Evolutionary conservation across 2,329 filamentous ascomycete genomes (phyloP).

Genomic region (Verticillium albo-atrum): DNA sequence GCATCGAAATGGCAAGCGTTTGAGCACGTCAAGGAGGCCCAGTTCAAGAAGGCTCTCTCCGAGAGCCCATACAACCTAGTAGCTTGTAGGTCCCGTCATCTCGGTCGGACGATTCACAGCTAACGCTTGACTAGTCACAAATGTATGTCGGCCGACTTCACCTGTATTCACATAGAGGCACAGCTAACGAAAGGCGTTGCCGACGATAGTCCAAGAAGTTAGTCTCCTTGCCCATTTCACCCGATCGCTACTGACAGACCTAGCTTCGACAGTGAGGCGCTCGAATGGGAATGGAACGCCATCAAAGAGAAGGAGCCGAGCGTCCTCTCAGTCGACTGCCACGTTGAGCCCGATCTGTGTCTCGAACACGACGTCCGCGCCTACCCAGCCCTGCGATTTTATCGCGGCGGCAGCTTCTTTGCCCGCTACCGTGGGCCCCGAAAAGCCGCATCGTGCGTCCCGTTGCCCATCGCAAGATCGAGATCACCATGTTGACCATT

Average conservation of each 20-base stretch:
- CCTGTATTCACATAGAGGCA: neutral
- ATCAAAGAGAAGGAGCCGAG: slow-evolving; percentile 4
- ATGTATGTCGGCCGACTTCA: neutral
- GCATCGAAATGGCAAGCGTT: neutral
- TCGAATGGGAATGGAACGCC: slow-evolving; percentile 12
- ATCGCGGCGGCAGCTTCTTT: slow-evolving; percentile 25
- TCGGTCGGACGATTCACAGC: neutral
- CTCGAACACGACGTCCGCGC: slow-evolving; percentile 34
- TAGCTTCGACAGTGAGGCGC: slow-evolving; percentile 6
- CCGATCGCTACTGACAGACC: neutral
- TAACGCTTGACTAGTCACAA: neutral
- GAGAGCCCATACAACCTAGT: slow-evolving; percentile 19
- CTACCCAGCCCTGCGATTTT: slow-evolving; percentile 41
- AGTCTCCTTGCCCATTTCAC: neutral
- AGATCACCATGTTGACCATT: neutral
- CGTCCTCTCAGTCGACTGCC: slow-evolving; percentile 35
- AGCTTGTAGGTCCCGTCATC: slow-evolving; percentile 23
- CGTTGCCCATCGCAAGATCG: slow-evolving; percentile 15
- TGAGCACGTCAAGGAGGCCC: slow-evolving; percentile 1
- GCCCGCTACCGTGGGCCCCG: slow-evolving; percentile 37
- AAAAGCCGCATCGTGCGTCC: slow-evolving; percentile 12
- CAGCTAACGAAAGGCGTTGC: neutral
- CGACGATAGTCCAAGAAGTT: neutral
- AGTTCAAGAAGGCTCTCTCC: slow-evolving; percentile 7
- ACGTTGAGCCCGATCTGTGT: slow-evolving; percentile 28